phyloP scores from a whole-genome alignment of 768 basidiomycete genomes.

The Tulasnella sp. region DNA sequence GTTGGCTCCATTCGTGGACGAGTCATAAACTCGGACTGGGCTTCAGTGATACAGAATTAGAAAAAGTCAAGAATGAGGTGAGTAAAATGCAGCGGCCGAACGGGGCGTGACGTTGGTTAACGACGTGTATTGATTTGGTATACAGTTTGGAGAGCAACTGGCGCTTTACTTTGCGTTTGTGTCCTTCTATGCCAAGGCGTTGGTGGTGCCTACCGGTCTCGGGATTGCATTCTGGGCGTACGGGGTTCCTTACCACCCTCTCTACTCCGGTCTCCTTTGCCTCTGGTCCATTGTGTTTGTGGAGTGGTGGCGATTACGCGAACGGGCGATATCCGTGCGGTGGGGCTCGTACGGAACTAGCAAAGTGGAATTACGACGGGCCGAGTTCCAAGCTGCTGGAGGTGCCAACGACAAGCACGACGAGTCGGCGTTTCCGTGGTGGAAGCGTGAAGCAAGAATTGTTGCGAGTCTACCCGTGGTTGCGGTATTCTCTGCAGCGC shows the following conservation, averaged over 20 bases:
- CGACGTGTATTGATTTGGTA: background rate
- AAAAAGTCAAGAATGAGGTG: constrained; percentile 60
- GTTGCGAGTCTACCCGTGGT: constrained; percentile 62
- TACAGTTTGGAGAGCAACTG: constrained; percentile 63
- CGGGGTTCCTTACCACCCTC: constrained; percentile 56
- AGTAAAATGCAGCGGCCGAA: constrained; percentile 19
- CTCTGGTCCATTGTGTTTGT: constrained; percentile 79
- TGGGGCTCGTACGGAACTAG: constrained; percentile 72
- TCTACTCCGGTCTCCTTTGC: constrained; percentile 64
- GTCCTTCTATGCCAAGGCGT: constrained; percentile 65
- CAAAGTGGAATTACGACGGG: constrained; percentile 60
- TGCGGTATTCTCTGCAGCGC: constrained; percentile 51
- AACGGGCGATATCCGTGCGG: constrained; percentile 67
- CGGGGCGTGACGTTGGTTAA: background rate
- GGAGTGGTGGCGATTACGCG: constrained; percentile 83
- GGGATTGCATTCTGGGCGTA: constrained; percentile 61
- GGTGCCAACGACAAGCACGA: constrained; percentile 21
- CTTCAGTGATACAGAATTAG: constrained; percentile 40
- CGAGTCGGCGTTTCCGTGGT: constrained; percentile 44
- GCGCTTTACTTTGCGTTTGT: constrained; percentile 88
- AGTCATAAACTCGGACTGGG: constrained; percentile 44
- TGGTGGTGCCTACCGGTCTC: constrained; percentile 60
- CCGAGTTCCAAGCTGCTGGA: constrained; percentile 36
- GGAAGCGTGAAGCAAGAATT: constrained; percentile 56
- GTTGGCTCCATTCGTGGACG: constrained; percentile 70